Base-by-base conservation (phyloP, 1,284 basidiomycete species). In the Rhodotorula sp. region DNA sequence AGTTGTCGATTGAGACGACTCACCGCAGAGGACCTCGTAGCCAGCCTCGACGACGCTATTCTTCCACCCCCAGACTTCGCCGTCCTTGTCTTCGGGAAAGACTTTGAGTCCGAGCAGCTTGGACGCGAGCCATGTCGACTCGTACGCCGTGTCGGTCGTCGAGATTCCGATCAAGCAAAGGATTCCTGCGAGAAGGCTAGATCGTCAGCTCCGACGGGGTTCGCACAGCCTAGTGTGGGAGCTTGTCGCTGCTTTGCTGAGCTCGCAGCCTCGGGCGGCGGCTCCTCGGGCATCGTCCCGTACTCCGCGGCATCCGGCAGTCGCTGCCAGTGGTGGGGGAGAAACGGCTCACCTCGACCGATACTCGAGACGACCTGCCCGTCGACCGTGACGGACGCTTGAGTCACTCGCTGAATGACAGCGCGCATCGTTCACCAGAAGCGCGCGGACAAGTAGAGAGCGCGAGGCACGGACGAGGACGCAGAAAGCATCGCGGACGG, bases 21-120 rank as follows among this genome's bases (percentile, higher is more conserved):
- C 23, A 76, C 74, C 72, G 52, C 70, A 76, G 0, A 76, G 61
- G 7, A 76, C 66, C 58, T 76, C 70, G 49, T 60, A 67, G 1
- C 45, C 64, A 6, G 68, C 68, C 1, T 76, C 75, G 23, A 69
- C 60, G 19, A 76, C 70, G 6, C 54, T 63, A n/a, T 62, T 56
- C 65, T 76, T 76, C 75, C 75, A 76, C 0, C 72, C 72, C 75
- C 69, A 74, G 10, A 16, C 12, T n/a, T 69, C 66, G 38, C 65
- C 68, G 14, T 64, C 67, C 21, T 61, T 59, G 43, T 70, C 64
- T 7, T 74, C 69, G 5, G 75, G 75, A 50, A 76, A 76, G 31
- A 76, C 45, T 49, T 68, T 56, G 43, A 76, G 55, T 2, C 19
- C 56, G 18, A 76, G 68, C 48, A 67, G 56, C 68, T 74, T 74